These are phyloP conservation scores for Cercospora berteroae DNA, from an alignment of 2,329 filamentous ascomycete genomes.

Conservation along the genomic window DNA sequence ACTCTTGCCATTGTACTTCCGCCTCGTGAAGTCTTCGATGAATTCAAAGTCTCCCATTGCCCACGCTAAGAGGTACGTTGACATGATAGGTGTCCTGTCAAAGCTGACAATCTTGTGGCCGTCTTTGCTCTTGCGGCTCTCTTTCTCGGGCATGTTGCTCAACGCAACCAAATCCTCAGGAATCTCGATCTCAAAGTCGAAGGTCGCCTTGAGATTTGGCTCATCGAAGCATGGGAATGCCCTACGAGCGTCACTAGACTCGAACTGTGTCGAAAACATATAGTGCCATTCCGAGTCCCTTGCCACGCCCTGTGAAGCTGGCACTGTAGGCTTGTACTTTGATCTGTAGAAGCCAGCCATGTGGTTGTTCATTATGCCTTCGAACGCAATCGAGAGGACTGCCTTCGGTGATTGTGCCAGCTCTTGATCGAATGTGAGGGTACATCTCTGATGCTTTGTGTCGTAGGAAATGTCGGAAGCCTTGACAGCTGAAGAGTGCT, in stretches of 20 bases:
- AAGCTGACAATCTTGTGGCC: conserved; percentile 69
- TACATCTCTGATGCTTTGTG: conserved; percentile 77
- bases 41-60: conserved; percentile 94
- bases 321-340: conserved; percentile 79
- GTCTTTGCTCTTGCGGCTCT: conserved; percentile 63
- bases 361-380: conserved; percentile 83
- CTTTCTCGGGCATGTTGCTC: conserved; percentile 93
- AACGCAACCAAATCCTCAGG: conserved; percentile 84
- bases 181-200: conserved; percentile 89
- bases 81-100: conserved; percentile 84
- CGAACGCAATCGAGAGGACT: conserved; percentile 67
- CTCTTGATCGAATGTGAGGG: conserved; percentile 71
- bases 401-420: conserved; percentile 67
- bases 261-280: conserved; percentile 91
- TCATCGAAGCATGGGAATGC: conserved; percentile 99
- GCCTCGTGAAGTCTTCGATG: conserved; percentile 83
- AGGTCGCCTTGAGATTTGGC: conserved; percentile 93
- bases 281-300: conserved; percentile 63
- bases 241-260: conserved; percentile 89
- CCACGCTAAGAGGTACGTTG: conserved; percentile 85
- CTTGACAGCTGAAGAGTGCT: conserved; percentile 57
- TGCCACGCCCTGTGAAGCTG: conserved; percentile 73
- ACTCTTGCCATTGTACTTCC: conserved; percentile 85
- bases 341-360: conserved; percentile 94
- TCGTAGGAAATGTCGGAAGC: conserved; percentile 74